Percentiles rank a stretch among this genome's conserved stretches.
phyloP scores from a whole-genome alignment of 345 rosid species.

The Gossypium australe region DNA sequence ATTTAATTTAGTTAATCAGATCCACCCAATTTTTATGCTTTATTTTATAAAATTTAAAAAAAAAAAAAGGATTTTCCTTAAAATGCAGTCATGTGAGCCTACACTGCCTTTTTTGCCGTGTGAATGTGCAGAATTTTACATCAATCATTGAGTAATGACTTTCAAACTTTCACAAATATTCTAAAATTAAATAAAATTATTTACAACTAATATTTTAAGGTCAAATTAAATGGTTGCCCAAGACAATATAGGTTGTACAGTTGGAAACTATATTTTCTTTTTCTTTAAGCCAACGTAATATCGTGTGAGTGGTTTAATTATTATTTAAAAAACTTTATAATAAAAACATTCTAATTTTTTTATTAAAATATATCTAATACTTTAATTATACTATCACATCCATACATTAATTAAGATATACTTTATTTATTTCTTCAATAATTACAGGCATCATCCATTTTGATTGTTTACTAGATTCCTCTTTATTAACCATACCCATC shows the following conservation, averaged over 20 bases:
- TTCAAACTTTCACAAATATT: background rate
- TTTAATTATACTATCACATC: no score
- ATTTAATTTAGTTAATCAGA: background rate
- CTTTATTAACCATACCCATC: background rate
- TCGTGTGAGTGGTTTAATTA: no score
- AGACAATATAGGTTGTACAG: background rate
- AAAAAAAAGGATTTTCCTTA: background rate
- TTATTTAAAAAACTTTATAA: no score
- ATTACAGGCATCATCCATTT: no score
- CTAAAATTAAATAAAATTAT: no score
- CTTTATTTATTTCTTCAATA: no score
- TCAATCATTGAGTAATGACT: background rate
- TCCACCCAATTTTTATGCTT: background rate
- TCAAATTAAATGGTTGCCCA: background rate
- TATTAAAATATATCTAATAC: no score
- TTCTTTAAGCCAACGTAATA: no score
- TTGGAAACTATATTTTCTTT: background rate
- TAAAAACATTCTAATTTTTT: no score
- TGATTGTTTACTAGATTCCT: no score
- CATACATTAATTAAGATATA: no score
- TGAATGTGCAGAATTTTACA: background rate
- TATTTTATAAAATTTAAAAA: background rate
- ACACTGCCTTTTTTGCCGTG: background rate
- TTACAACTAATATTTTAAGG: background rate
- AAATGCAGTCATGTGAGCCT: slow-evolving; percentile 6